Conservation (phyloP, 805 yeast species). For the Metschnikowia amazonensis region DNA sequence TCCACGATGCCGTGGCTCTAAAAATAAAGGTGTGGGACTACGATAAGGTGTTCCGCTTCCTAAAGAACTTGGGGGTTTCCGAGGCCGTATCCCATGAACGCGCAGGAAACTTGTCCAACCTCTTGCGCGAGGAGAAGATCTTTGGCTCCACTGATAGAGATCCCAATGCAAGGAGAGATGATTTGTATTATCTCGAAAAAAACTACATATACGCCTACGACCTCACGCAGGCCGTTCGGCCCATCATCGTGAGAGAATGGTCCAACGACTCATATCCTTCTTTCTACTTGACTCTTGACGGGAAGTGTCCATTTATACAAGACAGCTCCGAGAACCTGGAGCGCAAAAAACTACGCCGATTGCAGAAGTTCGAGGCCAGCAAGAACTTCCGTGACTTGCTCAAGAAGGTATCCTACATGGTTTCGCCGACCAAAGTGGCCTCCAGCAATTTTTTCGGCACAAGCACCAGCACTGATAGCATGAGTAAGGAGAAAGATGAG, state of each 20-base stretch:
- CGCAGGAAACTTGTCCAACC: constrained; percentile 34
- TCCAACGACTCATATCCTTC: constrained; percentile 48
- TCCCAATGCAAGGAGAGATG: constrained; percentile 79
- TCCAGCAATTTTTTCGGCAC: constrained; percentile 6
- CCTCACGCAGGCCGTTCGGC: constrained; percentile 69
- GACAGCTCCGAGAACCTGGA: constrained; percentile 47
- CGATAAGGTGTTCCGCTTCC: constrained; percentile 78
- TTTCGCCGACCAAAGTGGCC: constrained; percentile 21
- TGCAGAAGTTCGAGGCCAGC: constrained; percentile 40
- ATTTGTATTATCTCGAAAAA: constrained; percentile 73
- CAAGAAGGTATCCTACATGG: constrained; percentile 32
- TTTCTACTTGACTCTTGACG: constrained; percentile 58
- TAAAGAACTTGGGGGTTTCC: constrained; percentile 52
- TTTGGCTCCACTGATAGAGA: constrained; percentile 88
- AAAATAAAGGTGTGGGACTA: constrained; percentile 83
- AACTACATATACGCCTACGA: constrained; percentile 76
- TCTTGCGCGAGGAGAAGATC: constrained; percentile 78
- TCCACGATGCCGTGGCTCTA: constrained; percentile 55
- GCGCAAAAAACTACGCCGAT: constrained; percentile 37
- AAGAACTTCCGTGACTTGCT: constrained; percentile 38
- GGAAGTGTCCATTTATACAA: constrained; percentile 78
- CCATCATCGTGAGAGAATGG: constrained; percentile 85
- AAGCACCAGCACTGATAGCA: constrained; percentile 16
- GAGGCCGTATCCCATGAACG: constrained; percentile 16
- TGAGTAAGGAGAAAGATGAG: constrained; percentile 6